Base-by-base conservation (phyloP, 345 rosid genomes). In the Lenwebbia sp. region DNA sequence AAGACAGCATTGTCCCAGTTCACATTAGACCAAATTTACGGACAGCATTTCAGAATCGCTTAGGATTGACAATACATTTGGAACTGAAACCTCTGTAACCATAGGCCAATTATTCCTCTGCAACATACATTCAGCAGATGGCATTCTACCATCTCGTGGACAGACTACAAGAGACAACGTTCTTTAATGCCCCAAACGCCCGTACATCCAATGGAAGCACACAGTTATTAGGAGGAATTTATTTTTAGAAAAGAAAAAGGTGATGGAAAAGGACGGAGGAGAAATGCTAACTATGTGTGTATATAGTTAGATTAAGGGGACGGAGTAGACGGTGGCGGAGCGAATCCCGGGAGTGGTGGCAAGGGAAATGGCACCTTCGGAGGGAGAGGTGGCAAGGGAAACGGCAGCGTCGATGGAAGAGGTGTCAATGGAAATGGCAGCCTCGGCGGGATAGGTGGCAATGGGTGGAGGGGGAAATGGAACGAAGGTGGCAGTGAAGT, bases 401-500 rank as follows among this genome's bases (percentile, higher is more conserved):
- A 44, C 1, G 47, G 47, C 47, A 7, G 9, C 47, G 8, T 44
- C 47, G 47, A 7, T 6, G 47, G 53, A 5, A 11, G 13, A 11
- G 53, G 53, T 51, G 53, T 3, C 53, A 51, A 51, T 3, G 53
- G 53, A 51, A 51, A 51, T 13, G 53, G 14, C 53, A 51, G 53
- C 53, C 14, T 51, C 15, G 53, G 53, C 15, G 90, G 92, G n/a
- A 86, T 2, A 7, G 94, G 23, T 2, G 86, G 91, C 37, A 86
- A 5, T 82, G 92, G 91, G 57, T 89, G 83, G 13, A 91, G 93
- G 6, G 90, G 89, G 83, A 92, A 90, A 15, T 85, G 90, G 76
- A 87, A 52, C 85, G 89, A 17, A 4, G 93, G 91, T 4, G 91
- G 92, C 19, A 92, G 89, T 5, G 94, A 88, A 30, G 95, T 21